Base-by-base conservation (phyloP, 768 basidiomycete genomes). In the Suillus subluteus region DNA sequence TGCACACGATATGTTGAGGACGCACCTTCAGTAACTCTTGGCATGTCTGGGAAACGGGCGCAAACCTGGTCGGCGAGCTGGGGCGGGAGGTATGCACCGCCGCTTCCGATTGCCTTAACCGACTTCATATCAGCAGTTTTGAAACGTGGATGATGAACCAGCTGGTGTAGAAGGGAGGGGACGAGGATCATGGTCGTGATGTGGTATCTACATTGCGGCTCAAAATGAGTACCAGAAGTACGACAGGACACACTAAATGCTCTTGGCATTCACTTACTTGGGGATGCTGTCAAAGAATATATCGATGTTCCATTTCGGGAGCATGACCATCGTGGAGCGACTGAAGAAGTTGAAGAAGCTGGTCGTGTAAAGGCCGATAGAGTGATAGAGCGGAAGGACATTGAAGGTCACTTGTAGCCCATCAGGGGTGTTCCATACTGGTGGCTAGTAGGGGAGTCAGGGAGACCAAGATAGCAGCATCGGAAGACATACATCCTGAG, bases 371-470 rank as follows among this genome's bases (percentile, higher is more conserved):
- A 89, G 75, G 32, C 79, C 90, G 69, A 84, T 88, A 1, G 83
- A 76, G 67, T 91, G 90, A 68, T 89, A 85, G 32, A 90, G 73
- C 0, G 90, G 90, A 4, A 91, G 77, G 67, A 86, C 84, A 0
- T 79, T 85, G 35, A 91, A 79, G 0, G 69, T 67, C 3, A 85
- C 72, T 1, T 84, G 82, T 5, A 83, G 70, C 21, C 79, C 80
- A 61, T 82, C 80, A 15, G 82, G 82, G 9, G 76, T 82, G 2
- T 66, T 61, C 1, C 76, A 77, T 6, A 72, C 70, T 44, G 79
- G 77, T 7, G 80, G 78, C 82, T 84, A 59, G 38, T 2, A 13
- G 21, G 82, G 13, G 38, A 88, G 12, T 82, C 79, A 0, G 85
- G 81, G 48, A 84, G 73, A 58, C 74, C 75, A 54, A 89, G 67